Evolutionary conservation across 257 asterid species (phyloP).

Genomic region (Verbena officinalis): DNA sequence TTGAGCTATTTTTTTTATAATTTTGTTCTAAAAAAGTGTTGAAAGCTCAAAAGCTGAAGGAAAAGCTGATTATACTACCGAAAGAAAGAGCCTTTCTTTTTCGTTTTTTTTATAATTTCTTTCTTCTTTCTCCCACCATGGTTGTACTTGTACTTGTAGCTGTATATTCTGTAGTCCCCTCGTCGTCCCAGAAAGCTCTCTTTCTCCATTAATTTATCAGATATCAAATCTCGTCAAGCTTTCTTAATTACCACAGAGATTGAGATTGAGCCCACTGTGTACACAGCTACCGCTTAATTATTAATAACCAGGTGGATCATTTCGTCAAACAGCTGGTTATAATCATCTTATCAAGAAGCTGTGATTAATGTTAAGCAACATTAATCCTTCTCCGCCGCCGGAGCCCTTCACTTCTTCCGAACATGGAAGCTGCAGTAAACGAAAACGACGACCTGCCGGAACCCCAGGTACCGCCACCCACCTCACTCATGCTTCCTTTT

Average conservation of each 20-base stretch:
- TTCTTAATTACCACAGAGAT: neutral
- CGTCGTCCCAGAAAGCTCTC: neutral
- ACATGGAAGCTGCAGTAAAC: slow-evolving; percentile 47
- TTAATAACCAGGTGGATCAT: no score
- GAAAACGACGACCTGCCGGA: slow-evolving; percentile 90
- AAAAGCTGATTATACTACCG: slow-evolving; percentile 45
- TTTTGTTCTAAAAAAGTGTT: slow-evolving; percentile 28
- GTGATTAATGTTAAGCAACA: slow-evolving; percentile 40
- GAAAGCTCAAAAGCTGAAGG: slow-evolving; percentile 39
- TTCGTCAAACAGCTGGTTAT: neutral
- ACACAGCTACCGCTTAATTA: no score
- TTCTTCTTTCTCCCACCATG: slow-evolving; percentile 30
- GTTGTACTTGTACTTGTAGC: slow-evolving; percentile 17
- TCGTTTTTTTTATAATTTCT: neutral
- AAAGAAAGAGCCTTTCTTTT: slow-evolving; percentile 46
- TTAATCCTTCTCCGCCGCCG: slow-evolving; percentile 47
- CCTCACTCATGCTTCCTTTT: neutral
- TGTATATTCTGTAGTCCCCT: slow-evolving; percentile 29
- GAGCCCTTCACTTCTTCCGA: slow-evolving; percentile 55
- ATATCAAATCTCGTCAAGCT: neutral
- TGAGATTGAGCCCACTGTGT: no score
- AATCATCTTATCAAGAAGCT: neutral
- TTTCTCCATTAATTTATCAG: slow-evolving; percentile 14
- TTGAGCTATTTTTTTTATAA: slow-evolving; percentile 16
- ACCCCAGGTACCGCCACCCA: slow-evolving; percentile 63